Evolutionary conservation across 2,329 filamentous ascomycete genomes (phyloP).

Genomic region (Pseudogymnoascus sp.): DNA sequence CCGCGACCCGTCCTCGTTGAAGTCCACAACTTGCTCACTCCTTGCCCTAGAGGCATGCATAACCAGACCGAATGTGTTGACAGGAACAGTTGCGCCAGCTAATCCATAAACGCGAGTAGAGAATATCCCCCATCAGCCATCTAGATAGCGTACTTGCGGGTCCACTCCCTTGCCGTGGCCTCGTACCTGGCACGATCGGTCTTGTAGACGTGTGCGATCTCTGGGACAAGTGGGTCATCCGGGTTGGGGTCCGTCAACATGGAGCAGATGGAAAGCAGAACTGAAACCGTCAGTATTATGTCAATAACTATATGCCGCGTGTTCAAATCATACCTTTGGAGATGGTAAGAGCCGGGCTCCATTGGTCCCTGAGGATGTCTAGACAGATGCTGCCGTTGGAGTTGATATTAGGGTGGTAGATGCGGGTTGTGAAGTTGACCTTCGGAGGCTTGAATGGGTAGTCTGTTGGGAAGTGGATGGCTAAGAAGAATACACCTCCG

Average conservation of each 20-base stretch:
- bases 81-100: slow-evolving; percentile 18
- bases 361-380: slow-evolving; percentile 97
- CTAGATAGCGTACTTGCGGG: slow-evolving; percentile 96
- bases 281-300: slow-evolving; percentile 40
- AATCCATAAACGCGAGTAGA: slow-evolving; percentile 14
- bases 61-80: slow-evolving; percentile 14
- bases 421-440: slow-evolving; percentile 99
- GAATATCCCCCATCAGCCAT: slow-evolving; percentile 10
- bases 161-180: slow-evolving; percentile 95
- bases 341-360: slow-evolving; percentile 96
- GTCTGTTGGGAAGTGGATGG: slow-evolving; percentile 98
- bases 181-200: slow-evolving; percentile 94
- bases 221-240: slow-evolving; percentile 94
- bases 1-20: slow-evolving; percentile 1
- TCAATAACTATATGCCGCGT: neutral
- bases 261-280: slow-evolving; percentile 96
- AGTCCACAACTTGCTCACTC: slow-evolving; percentile 12
- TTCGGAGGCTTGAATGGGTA: slow-evolving; percentile 99
- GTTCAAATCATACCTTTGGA: slow-evolving; percentile 69
- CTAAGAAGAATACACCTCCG: slow-evolving; percentile 97
- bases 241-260: slow-evolving; percentile 99
- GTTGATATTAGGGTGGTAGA: slow-evolving; percentile 99
- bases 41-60: slow-evolving; percentile 13
- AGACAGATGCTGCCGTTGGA: slow-evolving; percentile 98
- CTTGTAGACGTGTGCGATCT: slow-evolving; percentile 99